A percentile compares a stretch with the other conserved stretches of the same genome.
These are phyloP conservation scores for Colletotrichum sp. DNA, from an alignment of 2,329 filamentous ascomycete species.

Conservation along the genomic window DNA sequence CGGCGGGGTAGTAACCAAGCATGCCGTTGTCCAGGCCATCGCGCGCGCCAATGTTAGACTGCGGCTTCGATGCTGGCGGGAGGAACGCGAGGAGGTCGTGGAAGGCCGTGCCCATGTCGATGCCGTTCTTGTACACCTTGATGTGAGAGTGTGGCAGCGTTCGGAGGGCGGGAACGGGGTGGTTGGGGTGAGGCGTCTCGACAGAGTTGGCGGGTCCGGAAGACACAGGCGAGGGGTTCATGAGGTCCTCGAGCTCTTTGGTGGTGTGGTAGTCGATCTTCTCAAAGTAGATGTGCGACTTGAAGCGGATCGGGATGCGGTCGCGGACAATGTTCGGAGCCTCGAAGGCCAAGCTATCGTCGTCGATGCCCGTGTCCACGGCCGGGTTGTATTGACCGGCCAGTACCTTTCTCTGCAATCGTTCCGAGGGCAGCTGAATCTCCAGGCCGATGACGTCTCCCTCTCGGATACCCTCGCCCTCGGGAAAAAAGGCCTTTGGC, in stretches of 20 bases:
- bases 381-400: conserved; percentile 87
- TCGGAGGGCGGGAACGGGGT: conserved; percentile 75
- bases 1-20: conserved; percentile 92
- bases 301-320: conserved; percentile 92
- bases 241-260: conserved; percentile 85
- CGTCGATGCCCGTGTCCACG: conserved; percentile 71
- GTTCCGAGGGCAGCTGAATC: conserved; percentile 86
- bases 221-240: conserved; percentile 68
- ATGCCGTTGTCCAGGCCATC: conserved; percentile 93
- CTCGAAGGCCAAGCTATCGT: conserved; percentile 57
- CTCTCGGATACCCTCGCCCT: conserved; percentile 79
- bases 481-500: conserved; percentile 86
- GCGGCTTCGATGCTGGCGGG: conserved; percentile 82
- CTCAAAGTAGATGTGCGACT: conserved; percentile 92
- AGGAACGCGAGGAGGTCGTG: conserved; percentile 88
- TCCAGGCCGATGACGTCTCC: conserved; percentile 95
- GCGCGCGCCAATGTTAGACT: conserved; percentile 74
- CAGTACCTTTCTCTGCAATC: conserved; percentile 86
- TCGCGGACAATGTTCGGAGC: conserved; percentile 88
- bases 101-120: conserved; percentile 85
- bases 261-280: conserved; percentile 87
- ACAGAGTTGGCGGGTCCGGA: conserved; percentile 48
- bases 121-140: conserved; percentile 91
- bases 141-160: conserved; percentile 88
- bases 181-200: conserved; percentile 73